Base-by-base conservation (phyloP, 2,329 filamentous ascomycete species). In the Westerdykella sp. region DNA sequence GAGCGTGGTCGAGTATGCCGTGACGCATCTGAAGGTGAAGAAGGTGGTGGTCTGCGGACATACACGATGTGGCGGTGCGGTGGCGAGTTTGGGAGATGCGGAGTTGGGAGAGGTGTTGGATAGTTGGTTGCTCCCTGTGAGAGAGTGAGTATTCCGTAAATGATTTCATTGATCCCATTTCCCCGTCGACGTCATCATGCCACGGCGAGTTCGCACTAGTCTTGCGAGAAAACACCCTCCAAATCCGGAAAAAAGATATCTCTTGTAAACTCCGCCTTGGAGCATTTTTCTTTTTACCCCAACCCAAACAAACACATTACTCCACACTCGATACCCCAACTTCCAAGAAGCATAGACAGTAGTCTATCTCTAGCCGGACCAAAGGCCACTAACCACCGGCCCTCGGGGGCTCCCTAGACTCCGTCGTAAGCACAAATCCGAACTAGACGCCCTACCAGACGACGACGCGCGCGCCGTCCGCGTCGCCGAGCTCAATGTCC, bases 1-100 rank as follows among this genome's bases (percentile, higher is more conserved):
- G 10, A 79, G 81, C 43, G 87, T 91, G 37, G 83, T 94, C 61
- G 83, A 91, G 62, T 94, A 84, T 63, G 84, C 87, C 35, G 85
- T 94, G 46, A 72, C 70, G 44, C 75, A 85, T 62, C 72, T 94
- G 30, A 80, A 83, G 55, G 81, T 85, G 50, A 75, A 78, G 53
- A 76, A 80, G 65, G 71, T 82, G 43, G 74, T 83, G 37, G 69
- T 83, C 18, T 81, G 77, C 57, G 79, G 79, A 4, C 79, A 83
- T 61, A 81, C 78, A 0, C 69, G 67, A 41, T 83, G 79, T 53
- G 79, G 79, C 34, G 79, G 79, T 44, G 75, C 79, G 21, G 70
- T 69, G 14, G 79, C 76, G 10, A 73, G 74, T 11, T 64, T 79
- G 45, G 75, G 65, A 21, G 80, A 78, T 60, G 72, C 68, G 53